Base-by-base conservation (phyloP, 139 green algal genomes). In the Picochlorum sp. region DNA sequence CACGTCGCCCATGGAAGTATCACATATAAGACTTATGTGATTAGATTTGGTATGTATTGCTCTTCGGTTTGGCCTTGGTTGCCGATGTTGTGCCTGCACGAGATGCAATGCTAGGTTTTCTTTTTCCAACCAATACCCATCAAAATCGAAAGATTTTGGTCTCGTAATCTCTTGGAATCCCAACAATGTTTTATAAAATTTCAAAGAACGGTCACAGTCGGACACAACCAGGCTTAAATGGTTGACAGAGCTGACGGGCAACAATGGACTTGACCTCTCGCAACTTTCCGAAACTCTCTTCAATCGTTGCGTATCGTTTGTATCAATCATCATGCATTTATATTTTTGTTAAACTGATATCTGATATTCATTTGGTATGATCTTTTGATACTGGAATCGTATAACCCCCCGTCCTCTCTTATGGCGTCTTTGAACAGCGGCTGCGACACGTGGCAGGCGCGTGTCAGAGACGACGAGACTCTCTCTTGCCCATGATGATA, bases 71-170 rank as follows among this genome's bases (percentile, higher is more conserved):
- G 37, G 1, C 1, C 71, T 54, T 0, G 77, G 73, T 0, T 45
- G 11, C 3, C 79, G 34, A 41, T 1, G 2, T 41, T 14, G 34
- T 11, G 34, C 83, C 41, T 84, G 73, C 50, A 92, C 82, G 0
- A 92, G 67, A 57, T 92, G 85, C 7, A 92, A 69, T 51, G 83
- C 84, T 24, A 93, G 52, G 16, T 74, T 77, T 23, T 87, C 80
- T 37, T 32, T 20, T 65, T 57, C 58, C 57, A 30, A 65, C 58
- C 58, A 65, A 26, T 15, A 26, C 4, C 58, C 58, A 9, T 65
- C 41, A 14, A 65, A 65, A 26, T 65, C 41, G 7, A 65, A 65
- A 9, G 21, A 18, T 28, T 15, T 30, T 26, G 58, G 58, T 24
- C 58, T 23, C 21, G 57, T 34, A 18, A 65, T 59, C 21, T 65